Percentiles rank a stretch among this genome's conserved stretches.
Evolutionary conservation across 305 asterid species (phyloP).

Genomic region (Galium porrigens): DNA sequence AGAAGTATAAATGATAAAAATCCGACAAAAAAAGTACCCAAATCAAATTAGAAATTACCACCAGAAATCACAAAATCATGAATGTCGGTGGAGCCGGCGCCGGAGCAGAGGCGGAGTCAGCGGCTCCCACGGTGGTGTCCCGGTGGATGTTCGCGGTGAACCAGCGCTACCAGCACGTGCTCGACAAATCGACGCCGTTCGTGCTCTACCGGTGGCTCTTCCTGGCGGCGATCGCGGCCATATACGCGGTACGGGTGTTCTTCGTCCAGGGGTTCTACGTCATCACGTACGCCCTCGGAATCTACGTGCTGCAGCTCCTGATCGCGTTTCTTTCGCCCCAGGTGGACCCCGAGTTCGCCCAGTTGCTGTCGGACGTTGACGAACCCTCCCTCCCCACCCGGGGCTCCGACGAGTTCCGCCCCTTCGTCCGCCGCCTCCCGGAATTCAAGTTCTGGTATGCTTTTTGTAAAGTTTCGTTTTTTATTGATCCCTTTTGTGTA

Average conservation of each 20-base stretch:
- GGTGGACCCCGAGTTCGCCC: conserved; percentile 84
- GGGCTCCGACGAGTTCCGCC: conserved; percentile 94
- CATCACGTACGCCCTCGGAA: conserved; percentile 79
- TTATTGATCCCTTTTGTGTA: neutral
- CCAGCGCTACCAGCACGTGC: conserved; percentile 61
- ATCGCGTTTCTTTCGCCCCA: conserved; percentile 88
- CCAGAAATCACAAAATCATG: conserved; percentile 15
- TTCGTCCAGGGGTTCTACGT: conserved; percentile 70
- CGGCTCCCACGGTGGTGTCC: conserved; percentile 32
- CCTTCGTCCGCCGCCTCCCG: conserved; percentile 90
- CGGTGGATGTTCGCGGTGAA: conserved; percentile 39
- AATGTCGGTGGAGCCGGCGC: conserved; percentile 34
- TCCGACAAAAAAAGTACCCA: neutral
- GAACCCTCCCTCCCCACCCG: conserved; percentile 79
- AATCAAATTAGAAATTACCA: neutral
- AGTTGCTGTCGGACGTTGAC: conserved; percentile 18
- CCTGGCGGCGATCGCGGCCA: conserved; percentile 34
- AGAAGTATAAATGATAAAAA: neutral
- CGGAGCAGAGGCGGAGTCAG: conserved; percentile 6
- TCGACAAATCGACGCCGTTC: conserved; percentile 76
- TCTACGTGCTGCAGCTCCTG: conserved; percentile 73
- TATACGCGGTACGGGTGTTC: conserved; percentile 63
- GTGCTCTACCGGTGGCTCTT: conserved; percentile 72
- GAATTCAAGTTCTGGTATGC: conserved; percentile 87
- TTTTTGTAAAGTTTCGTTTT: neutral